Conservation (phyloP, 2,329 filamentous ascomycete genomes). For the Apiospora sp. region DNA sequence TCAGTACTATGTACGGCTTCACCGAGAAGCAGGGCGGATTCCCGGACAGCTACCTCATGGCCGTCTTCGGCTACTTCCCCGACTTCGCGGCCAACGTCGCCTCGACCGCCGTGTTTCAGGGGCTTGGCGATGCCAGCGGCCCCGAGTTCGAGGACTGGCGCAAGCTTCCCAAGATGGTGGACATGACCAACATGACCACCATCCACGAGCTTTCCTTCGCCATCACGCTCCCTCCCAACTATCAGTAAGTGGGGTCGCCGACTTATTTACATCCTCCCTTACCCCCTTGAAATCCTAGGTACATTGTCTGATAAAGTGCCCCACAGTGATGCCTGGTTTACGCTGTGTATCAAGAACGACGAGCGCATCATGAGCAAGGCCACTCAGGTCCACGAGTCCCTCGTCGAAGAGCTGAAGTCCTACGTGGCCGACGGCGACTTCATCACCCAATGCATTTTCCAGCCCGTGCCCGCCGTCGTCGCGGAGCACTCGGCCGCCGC, state of each 20-base stretch:
- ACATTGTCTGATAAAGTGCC: too few relatives aligned
- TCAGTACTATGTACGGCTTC: background rate
- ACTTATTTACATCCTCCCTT: background rate
- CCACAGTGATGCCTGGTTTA: too few relatives aligned
- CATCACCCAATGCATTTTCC: too few relatives aligned
- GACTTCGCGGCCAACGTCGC: background rate
- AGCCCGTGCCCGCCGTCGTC: too few relatives aligned
- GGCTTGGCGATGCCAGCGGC: too few relatives aligned
- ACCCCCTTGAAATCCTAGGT: conserved; percentile 27
- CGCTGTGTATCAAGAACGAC: too few relatives aligned
- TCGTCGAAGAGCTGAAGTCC: too few relatives aligned
- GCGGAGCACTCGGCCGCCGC: too few relatives aligned
- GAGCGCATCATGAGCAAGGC: too few relatives aligned
- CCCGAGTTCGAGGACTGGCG: background rate
- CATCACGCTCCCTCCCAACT: background rate
- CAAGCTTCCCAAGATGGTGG: background rate
- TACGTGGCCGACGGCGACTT: too few relatives aligned
- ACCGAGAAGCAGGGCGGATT: too few relatives aligned
- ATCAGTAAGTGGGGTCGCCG: conserved; percentile 24
- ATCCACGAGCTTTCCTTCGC: background rate
- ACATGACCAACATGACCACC: conserved; percentile 4
- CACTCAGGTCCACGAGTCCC: too few relatives aligned
- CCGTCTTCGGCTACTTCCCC: background rate
- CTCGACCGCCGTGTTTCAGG: background rate
- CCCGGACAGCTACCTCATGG: background rate